These are phyloP conservation scores for Carallia brachiata DNA, from an alignment of 345 rosid species.

Conservation along the genomic window DNA sequence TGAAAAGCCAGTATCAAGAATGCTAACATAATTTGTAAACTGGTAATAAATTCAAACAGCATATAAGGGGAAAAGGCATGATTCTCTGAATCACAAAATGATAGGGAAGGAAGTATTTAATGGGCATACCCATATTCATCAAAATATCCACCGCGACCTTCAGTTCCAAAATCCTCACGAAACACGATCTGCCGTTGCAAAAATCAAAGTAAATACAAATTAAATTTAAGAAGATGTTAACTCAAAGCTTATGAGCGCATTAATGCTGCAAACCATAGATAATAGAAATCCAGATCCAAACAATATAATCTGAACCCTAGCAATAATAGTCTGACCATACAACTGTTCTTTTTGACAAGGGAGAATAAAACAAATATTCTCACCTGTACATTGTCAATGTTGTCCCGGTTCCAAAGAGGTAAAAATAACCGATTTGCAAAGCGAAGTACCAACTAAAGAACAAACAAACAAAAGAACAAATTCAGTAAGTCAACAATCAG, in stretches of 20 bases:
- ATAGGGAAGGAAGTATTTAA: background rate
- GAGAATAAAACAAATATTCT: constrained; percentile 23
- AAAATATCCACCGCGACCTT: constrained; percentile 98
- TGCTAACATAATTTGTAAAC: background rate
- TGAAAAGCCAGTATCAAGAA: background rate
- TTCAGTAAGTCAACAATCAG: constrained; percentile 13
- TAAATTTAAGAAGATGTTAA: background rate
- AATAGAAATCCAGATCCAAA: no score
- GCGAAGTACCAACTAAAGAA: constrained; percentile 83
- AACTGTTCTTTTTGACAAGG: background rate
- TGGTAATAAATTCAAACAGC: background rate
- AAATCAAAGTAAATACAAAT: constrained; percentile 5
- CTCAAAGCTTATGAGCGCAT: no score
- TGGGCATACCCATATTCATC: constrained; percentile 88
- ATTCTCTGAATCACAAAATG: background rate
- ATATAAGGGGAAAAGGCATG: background rate
- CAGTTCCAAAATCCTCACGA: constrained; percentile 97
- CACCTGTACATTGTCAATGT: constrained; percentile 93
- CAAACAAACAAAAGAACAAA: constrained; percentile 21
- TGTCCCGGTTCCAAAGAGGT: constrained; percentile 99
- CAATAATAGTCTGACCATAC: no score
- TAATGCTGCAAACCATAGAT: no score
- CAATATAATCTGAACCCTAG: no score
- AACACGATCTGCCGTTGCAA: constrained; percentile 70
- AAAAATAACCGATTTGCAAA: constrained; percentile 93